Conservation (phyloP, 805 yeast genomes). For the Wickerhamomyces ciferrii region DNA sequence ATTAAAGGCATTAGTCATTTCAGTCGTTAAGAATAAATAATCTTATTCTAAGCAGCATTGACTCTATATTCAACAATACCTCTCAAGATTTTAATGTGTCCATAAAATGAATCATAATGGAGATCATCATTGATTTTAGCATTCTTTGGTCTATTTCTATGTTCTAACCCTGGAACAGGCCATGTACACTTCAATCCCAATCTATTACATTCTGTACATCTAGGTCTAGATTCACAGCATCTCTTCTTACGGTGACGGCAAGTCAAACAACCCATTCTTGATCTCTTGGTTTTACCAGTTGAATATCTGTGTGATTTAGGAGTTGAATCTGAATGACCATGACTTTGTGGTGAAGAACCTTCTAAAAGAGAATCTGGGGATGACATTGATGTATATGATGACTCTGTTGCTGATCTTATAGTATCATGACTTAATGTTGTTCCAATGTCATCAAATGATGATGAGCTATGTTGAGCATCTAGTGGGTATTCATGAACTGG, state of each 20-base stretch:
- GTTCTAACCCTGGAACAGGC: conserved; percentile 60
- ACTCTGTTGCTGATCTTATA: neutral
- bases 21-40: neutral
- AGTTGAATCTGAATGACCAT: neutral
- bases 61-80: conserved; percentile 51
- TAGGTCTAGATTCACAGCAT: conserved; percentile 68
- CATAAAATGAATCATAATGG: conserved; percentile 49
- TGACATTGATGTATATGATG: neutral
- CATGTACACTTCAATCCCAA: conserved; percentile 61
- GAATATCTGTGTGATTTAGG: neutral
- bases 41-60: conserved; percentile 7
- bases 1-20: neutral
- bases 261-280: conserved; percentile 72
- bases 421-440: neutral
- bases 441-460: neutral
- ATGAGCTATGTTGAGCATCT: neutral
- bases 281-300: conserved; percentile 31
- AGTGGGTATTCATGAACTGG: neutral
- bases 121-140: conserved; percentile 43
- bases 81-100: conserved; percentile 54
- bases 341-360: neutral
- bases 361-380: neutral
- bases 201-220: conserved; percentile 63
- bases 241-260: conserved; percentile 75
- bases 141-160: conserved; percentile 43